Percentiles rank a stretch among this genome's conserved stretches.
Evolutionary conservation across 768 basidiomycete species (phyloP).

Genomic region (Lentinus brumalis): DNA sequence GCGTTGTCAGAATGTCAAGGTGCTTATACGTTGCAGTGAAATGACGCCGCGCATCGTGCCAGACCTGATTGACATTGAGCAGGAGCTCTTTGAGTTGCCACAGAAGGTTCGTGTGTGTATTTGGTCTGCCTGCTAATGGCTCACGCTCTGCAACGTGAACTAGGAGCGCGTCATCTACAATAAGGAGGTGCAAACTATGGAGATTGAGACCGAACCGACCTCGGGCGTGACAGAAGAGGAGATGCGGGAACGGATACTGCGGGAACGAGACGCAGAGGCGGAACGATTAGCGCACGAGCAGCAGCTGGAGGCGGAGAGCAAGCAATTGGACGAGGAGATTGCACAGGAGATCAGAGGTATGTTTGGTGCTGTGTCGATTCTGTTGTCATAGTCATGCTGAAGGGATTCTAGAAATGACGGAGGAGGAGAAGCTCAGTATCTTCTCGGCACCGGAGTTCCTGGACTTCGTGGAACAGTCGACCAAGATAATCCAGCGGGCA

Average conservation of each 20-base stretch:
- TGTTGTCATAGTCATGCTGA: background rate
- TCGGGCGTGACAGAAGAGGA: conserved; percentile 57
- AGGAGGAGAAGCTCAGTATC: conserved; percentile 82
- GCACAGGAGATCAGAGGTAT: conserved; percentile 83
- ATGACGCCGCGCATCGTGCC: conserved; percentile 65
- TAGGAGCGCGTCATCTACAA: conserved; percentile 83
- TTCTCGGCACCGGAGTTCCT: conserved; percentile 88
- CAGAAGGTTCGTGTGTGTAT: conserved; percentile 60
- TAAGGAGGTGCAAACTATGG: conserved; percentile 81
- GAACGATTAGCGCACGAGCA: conserved; percentile 71
- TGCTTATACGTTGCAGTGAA: conserved; percentile 40
- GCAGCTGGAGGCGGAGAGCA: conserved; percentile 81
- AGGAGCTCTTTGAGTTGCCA: conserved; percentile 89
- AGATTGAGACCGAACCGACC: conserved; percentile 54
- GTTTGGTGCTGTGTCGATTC: background rate
- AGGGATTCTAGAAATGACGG: conserved; percentile 68
- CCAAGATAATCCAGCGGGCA: conserved; percentile 93
- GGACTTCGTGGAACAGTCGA: conserved; percentile 92
- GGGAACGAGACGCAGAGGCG: conserved; percentile 70
- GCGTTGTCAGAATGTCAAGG: background rate
- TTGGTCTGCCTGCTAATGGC: background rate
- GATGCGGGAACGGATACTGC: conserved; percentile 66
- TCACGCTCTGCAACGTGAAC: conserved; percentile 6
- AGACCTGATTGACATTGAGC: conserved; percentile 88
- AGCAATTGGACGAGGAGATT: conserved; percentile 82